These are phyloP conservation scores for Cyclotella atomus DNA, from an alignment of 108 stramenopile genomes.

Conservation along the genomic window DNA sequence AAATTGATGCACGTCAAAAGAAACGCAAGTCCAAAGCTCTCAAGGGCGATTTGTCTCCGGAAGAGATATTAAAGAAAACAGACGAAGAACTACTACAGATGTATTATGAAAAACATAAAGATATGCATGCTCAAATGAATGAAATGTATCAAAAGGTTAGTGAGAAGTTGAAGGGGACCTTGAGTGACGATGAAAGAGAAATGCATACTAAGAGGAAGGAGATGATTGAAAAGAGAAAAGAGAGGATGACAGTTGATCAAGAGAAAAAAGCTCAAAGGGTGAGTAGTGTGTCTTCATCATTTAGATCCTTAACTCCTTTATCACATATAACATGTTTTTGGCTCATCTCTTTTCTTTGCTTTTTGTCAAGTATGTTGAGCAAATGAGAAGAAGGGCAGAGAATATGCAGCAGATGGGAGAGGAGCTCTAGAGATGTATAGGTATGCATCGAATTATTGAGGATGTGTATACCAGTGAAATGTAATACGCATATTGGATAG, in stretches of 20 bases:
- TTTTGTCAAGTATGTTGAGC: not conserved
- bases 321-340: not conserved
- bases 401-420: not conserved
- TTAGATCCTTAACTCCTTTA: not conserved
- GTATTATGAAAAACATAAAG: not conserved
- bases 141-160: not conserved
- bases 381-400: not conserved
- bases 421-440: not conserved
- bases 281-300: not conserved
- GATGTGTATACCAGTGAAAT: too few relatives aligned
- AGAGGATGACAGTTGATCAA: not conserved
- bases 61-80: not conserved
- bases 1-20: not conserved
- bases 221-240: slow-evolving; percentile 5
- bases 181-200: slow-evolving; percentile 8
- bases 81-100: slow-evolving; percentile 9
- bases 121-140: slow-evolving; percentile 4
- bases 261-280: not conserved
- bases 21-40: not conserved
- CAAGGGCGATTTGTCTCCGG: not conserved
- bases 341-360: too few relatives aligned
- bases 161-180: slow-evolving; percentile 15
- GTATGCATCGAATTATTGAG: too few relatives aligned
- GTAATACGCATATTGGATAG: too few relatives aligned
- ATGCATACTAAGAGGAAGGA: slow-evolving; percentile 6